Evolutionary conservation across 1,284 basidiomycete species (phyloP), one percentile per base, ranked within the genome.

Genomic region (Boletus hoseneyae): DNA sequence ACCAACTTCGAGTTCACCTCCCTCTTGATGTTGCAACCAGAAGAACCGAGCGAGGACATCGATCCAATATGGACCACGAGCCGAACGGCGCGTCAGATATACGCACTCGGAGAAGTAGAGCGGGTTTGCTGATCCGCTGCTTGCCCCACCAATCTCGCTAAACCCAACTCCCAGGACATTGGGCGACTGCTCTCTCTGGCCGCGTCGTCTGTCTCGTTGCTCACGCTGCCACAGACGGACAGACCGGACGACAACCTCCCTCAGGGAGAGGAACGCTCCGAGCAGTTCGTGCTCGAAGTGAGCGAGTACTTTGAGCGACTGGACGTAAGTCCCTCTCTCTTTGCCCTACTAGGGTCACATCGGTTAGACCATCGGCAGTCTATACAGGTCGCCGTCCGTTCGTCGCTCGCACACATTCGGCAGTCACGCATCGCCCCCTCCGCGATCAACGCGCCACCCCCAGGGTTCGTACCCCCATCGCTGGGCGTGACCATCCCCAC

Each of bases 21-120:
- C 11, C 5, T 4, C 16, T 2, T 2, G 6, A 50, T 61, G 60
- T 54, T 63, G 10, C 61, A 54, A 27, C 36, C 51, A 34, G 60
- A 61, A 19, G 53, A 45, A 7, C 6, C 34, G 2, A 39, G 40
- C 50, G 62, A 49, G 12, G 77, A 79, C 37, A 76, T 80, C 42
- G 85, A 89, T 70, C 83, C 85, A 11, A 83, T 89, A 52, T 89
- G 87, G 87, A 79, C 77, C n/a, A 83, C 83, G 30, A 89, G 86
- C 56, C 76, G 85, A 19, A 89, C 88, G 29, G 85, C 88, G 12
- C 75, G 85, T 49, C 88, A 90, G 63, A 91, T 91, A 56, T 85
- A 83, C 60, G 85, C 82, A 2, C 77, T 91, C 9, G 81, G 84
- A n/a, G 80, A 85, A 64, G 88, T 91, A 33, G 88, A 91, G 66